Evolutionary conservation across 345 rosid species (phyloP).

Genomic region (Acer campestre): DNA sequence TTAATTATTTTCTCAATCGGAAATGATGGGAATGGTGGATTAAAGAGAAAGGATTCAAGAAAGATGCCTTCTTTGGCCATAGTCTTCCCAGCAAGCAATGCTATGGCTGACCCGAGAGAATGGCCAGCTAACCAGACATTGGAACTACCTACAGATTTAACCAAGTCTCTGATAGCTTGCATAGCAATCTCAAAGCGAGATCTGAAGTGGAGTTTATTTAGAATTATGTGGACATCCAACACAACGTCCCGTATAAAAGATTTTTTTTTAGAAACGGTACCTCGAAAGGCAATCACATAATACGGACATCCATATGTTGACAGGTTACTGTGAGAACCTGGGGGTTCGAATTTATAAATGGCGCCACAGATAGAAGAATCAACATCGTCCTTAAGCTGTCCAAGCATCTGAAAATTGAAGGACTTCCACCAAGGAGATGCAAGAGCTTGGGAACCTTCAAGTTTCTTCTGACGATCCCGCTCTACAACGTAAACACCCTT

Average conservation of each 20-base stretch:
- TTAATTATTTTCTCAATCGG: constrained; percentile 75
- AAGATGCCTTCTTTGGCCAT: constrained; percentile 59
- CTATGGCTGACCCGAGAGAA: constrained; percentile 89
- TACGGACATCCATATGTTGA: constrained; percentile 49
- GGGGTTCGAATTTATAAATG: constrained; percentile 63
- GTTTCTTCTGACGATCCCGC: constrained; percentile 83
- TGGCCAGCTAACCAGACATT: constrained; percentile 94
- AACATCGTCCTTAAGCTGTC: constrained; percentile 62
- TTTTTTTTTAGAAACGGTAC: constrained; percentile 70
- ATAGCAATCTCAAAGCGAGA: constrained; percentile 78
- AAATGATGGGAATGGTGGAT: constrained; percentile 76
- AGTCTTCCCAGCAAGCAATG: constrained; percentile 74
- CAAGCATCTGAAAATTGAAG: constrained; percentile 61
- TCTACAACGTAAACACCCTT: constrained; percentile 78
- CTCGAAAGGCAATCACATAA: constrained; percentile 78
- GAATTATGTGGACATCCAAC: constrained; percentile 59
- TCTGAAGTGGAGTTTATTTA: constrained; percentile 63
- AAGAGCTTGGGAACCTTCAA: constrained; percentile 56
- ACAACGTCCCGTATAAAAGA: constrained; percentile 66
- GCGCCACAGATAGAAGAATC: constrained; percentile 86
- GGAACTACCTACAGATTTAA: constrained; percentile 59
- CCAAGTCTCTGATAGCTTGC: constrained; percentile 66
- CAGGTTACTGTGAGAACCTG: constrained; percentile 27
- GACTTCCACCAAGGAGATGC: constrained; percentile 89
- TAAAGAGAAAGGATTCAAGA: constrained; percentile 69